These are phyloP conservation scores for Acmispon strigosus DNA, from an alignment of 306 rosid genomes.

Conservation along the genomic window DNA sequence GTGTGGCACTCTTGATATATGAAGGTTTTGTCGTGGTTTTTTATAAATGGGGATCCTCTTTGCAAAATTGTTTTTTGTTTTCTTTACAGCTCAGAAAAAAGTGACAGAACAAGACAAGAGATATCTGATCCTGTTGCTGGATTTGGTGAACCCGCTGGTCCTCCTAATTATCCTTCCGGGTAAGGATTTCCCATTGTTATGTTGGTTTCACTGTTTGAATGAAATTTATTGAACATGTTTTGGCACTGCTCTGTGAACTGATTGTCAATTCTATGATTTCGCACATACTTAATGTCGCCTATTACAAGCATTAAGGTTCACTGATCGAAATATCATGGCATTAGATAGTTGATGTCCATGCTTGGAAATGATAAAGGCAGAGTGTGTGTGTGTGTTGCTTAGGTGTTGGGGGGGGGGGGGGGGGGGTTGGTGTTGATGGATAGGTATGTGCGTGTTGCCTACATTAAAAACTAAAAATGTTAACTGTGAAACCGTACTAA, in stretches of 20 bases:
- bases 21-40: background rate
- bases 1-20: background rate
- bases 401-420: background rate
- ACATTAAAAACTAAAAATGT: background rate
- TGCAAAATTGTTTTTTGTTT: background rate
- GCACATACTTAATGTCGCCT: background rate
- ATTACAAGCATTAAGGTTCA: background rate
- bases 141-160: conserved; percentile 37
- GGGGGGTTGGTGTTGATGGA: background rate
- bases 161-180: conserved; percentile 40
- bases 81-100: conserved; percentile 42
- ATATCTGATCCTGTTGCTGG: conserved; percentile 27
- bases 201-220: background rate
- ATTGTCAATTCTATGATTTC: background rate
- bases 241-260: background rate
- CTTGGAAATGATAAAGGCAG: background rate
- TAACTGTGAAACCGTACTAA: background rate
- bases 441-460: background rate
- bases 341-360: background rate
- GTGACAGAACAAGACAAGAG: conserved; percentile 28
- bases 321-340: background rate
- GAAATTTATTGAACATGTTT: background rate
- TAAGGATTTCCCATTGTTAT: conserved; percentile 25
- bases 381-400: background rate
- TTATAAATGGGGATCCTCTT: background rate